Base-by-base conservation (phyloP, 495 filamentous ascomycete species). In the Talaromyces stipitatus region DNA sequence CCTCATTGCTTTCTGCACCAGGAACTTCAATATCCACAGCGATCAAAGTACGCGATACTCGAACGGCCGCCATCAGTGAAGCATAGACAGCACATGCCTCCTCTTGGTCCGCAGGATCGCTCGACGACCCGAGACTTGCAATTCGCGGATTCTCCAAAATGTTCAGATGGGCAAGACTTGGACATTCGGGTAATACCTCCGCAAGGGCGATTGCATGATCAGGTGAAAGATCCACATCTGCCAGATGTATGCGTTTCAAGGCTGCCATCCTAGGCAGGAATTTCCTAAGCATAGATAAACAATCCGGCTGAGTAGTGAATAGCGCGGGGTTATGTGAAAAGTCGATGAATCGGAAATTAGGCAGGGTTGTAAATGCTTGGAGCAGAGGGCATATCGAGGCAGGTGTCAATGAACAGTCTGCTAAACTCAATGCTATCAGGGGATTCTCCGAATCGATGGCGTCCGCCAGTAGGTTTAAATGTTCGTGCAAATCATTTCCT, bases 81-180 rank as follows among this genome's bases (percentile, higher is more conserved):
- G 94, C 91, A 67, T 95, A 97, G 2, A 97, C 74, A 20, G 94
- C 94, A 63, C 89, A 96, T 0, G 92, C 91, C 69, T 97, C 94
- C 69, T 98, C 91, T 65, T 95, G 88, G 18, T 72, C 77, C 29
- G 81, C 84, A 57, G 94, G 88, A 32, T 82, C 77, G 8, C 79
- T 86, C 29, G 81, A 85, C 24, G 84, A 85, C 0, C 89, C 85
- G 26, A 95, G 70, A 14, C 78, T 76, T 4, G 76, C 74, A 8
- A 98, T 74, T 50, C 83, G 72, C 0, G 86, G 82, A 62, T 98
- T 98, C 58, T 94, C 90, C 26, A 95, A 66, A 14, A 97, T 82
- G 66, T 86, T 95, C 62, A 98, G 72, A 72, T 97, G 92, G 18
- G 91, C 90, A 18, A 98, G 70, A 51, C 78, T 81, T n/a, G 82